Evolutionary conservation across 768 basidiomycete species (phyloP).

Genomic region (Tubosaeta sp.): DNA sequence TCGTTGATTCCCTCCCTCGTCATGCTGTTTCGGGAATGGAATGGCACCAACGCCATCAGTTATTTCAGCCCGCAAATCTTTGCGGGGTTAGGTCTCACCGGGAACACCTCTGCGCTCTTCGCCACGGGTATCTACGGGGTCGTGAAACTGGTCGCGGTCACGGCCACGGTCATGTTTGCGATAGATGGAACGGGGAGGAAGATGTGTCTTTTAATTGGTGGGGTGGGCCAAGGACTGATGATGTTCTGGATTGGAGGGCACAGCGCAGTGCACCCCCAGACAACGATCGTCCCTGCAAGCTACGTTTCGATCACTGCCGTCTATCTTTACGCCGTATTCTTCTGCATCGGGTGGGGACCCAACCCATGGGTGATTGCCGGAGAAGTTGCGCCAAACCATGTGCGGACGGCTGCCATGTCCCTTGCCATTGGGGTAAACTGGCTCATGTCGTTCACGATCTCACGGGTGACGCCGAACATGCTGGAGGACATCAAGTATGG

Average conservation of each 20-base stretch:
- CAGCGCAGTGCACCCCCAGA: constrained; percentile 27
- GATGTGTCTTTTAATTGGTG: constrained; percentile 44
- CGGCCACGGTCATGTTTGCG: constrained; percentile 39
- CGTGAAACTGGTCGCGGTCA: constrained; percentile 41
- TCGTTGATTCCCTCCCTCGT: constrained; percentile 44
- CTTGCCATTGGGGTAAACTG: constrained; percentile 33
- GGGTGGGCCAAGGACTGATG: constrained; percentile 40
- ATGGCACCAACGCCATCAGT: constrained; percentile 52
- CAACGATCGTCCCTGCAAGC: constrained; percentile 27
- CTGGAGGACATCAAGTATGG: constrained; percentile 28
- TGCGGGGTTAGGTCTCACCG: constrained; percentile 42
- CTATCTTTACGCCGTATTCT: constrained; percentile 37
- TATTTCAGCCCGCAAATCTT: constrained; percentile 54
- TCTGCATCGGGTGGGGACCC: constrained; percentile 31
- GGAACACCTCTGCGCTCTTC: constrained; percentile 40
- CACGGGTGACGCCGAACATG: constrained; percentile 37
- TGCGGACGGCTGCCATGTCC: constrained; percentile 33
- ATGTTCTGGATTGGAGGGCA: constrained; percentile 40
- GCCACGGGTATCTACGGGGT: constrained; percentile 45
- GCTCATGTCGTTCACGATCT: constrained; percentile 35
- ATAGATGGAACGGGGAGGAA: constrained; percentile 49
- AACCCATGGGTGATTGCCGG: constrained; percentile 30
- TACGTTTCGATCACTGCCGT: constrained; percentile 38
- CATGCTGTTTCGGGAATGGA: constrained; percentile 49
- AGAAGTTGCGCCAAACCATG: constrained; percentile 37